Conservation (phyloP, 495 filamentous ascomycete species). For the Xylaria palmicola region DNA sequence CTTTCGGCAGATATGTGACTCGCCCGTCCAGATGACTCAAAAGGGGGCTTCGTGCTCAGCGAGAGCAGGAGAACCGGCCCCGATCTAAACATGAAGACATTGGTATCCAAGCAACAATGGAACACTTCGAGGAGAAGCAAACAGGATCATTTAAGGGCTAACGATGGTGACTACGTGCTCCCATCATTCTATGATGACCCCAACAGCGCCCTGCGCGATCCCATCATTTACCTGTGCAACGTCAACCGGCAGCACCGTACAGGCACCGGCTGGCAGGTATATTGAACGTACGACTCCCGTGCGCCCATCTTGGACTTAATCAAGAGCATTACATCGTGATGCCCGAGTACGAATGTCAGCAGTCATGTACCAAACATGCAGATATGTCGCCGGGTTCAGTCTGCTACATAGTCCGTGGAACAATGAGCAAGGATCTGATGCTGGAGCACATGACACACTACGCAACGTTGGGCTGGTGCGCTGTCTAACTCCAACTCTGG, state of each 20-base stretch:
- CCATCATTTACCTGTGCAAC: conserved; percentile 74
- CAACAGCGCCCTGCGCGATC: conserved; percentile 72
- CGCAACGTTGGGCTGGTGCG: no score
- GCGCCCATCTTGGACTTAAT: conserved; percentile 81
- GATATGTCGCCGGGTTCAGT: no score
- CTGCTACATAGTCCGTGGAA: no score
- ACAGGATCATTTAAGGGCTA: conserved; percentile 62
- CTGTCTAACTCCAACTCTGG: no score
- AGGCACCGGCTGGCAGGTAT: conserved; percentile 72
- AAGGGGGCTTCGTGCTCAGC: conserved; percentile 68
- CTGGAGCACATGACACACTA: no score
- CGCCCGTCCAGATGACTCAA: conserved; percentile 78
- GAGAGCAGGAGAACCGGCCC: conserved; percentile 67
- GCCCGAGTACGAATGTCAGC: no score
- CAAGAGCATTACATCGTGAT: conserved; percentile 80
- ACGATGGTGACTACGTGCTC: conserved; percentile 75
- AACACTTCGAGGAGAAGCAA: conserved; percentile 76
- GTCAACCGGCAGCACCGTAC: conserved; percentile 68
- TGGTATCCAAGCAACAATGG: conserved; percentile 65
- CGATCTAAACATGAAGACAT: conserved; percentile 66
- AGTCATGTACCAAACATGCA: no score
- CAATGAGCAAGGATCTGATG: no score
- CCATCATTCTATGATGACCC: conserved; percentile 74
- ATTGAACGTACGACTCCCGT: conserved; percentile 86
- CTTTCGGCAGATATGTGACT: conserved; percentile 78